Conservation (phyloP, 1,139 yeast species). For the Candida sanyaensis region DNA sequence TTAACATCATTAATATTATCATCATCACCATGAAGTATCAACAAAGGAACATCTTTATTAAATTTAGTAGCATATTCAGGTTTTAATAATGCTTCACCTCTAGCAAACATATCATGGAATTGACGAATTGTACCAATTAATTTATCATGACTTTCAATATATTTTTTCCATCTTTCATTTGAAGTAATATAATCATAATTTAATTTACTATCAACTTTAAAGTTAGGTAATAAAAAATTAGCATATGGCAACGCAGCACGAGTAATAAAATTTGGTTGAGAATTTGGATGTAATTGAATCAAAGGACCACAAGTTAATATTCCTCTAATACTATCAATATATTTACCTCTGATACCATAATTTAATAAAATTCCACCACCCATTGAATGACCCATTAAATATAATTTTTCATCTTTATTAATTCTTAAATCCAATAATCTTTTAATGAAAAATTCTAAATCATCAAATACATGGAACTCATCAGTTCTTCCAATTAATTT, state of each 20-base stretch:
- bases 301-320: constrained; percentile 70
- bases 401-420: constrained; percentile 43
- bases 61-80: constrained; percentile 45
- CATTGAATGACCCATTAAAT: constrained; percentile 89
- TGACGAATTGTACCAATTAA: constrained; percentile 45
- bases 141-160: constrained; percentile 38
- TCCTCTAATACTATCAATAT: constrained; percentile 54
- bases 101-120: constrained; percentile 61
- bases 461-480: constrained; percentile 64
- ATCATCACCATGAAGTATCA: constrained; percentile 46
- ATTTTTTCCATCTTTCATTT: constrained; percentile 50
- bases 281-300: constrained; percentile 56
- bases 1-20: constrained; percentile 55
- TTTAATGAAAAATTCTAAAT: constrained; percentile 65
- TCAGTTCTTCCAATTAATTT: constrained; percentile 63
- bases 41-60: constrained; percentile 44
- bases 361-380: constrained; percentile 85
- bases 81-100: constrained; percentile 57
- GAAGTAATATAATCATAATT: constrained; percentile 57
- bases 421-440: constrained; percentile 26
- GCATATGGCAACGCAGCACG: constrained; percentile 48
- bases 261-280: constrained; percentile 56
- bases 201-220: constrained; percentile 59
- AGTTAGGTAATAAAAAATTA: constrained; percentile 52
- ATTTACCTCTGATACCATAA: constrained; percentile 69